Evolutionary conservation across 495 filamentous ascomycete genomes (phyloP).

Genomic region (Penicillium argentinense): DNA sequence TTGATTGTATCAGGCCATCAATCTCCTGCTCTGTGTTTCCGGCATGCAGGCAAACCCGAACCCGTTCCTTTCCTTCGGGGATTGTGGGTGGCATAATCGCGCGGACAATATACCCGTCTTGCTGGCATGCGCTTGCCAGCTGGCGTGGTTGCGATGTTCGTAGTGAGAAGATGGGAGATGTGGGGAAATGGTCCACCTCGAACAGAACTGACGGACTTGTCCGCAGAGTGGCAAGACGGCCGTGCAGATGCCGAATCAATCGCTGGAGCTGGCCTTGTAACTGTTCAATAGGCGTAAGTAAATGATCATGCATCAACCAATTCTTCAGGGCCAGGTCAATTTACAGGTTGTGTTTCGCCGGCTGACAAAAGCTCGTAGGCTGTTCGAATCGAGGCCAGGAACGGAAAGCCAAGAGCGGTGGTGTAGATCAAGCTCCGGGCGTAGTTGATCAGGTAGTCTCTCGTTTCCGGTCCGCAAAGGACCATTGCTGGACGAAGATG

Average conservation of each 20-base stretch:
- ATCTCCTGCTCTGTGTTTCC: constrained; percentile 48
- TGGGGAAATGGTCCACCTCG: constrained; percentile 41
- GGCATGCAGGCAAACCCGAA: constrained; percentile 52
- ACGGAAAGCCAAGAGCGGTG: constrained; percentile 49
- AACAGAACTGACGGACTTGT: constrained; percentile 30
- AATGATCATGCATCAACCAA: no score
- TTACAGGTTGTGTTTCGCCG: constrained; percentile 43
- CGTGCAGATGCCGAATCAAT: constrained; percentile 38
- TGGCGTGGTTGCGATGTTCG: constrained; percentile 36
- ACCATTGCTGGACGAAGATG: constrained; percentile 34
- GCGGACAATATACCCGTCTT: constrained; percentile 34
- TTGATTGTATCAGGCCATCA: constrained; percentile 38
- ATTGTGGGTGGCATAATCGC: constrained; percentile 52
- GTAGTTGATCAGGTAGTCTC: constrained; percentile 47
- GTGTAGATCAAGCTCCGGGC: constrained; percentile 50
- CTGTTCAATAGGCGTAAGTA: constrained; percentile 17
- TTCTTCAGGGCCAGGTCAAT: background rate
- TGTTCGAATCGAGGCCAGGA: constrained; percentile 46
- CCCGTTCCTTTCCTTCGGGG: constrained; percentile 45
- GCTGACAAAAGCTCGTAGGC: constrained; percentile 44
- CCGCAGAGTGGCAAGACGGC: constrained; percentile 28
- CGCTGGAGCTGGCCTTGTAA: constrained; percentile 38
- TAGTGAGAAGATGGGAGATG: constrained; percentile 46
- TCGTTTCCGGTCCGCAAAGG: constrained; percentile 42
- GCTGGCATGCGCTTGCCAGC: constrained; percentile 35